phyloP scores from a whole-genome alignment of 179 eudicot species.

The Camellia oleifera region DNA sequence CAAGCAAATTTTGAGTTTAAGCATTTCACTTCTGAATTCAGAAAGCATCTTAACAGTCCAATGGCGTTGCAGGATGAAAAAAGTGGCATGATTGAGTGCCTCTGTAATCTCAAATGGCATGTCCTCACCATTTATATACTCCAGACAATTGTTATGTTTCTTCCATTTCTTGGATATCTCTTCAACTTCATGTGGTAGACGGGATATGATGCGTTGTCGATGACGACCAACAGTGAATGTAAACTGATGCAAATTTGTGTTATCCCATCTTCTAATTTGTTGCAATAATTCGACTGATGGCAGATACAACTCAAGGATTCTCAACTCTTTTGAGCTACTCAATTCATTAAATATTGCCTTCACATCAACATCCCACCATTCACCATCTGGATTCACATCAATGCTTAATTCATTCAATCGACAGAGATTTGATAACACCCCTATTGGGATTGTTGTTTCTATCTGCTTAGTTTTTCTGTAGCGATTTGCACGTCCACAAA shows the following conservation, averaged over 20 bases:
- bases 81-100: no score
- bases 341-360: background rate
- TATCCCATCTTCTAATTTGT: no score
- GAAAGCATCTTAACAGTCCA: constrained; percentile 16
- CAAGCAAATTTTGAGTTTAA: constrained; percentile 8
- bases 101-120: background rate
- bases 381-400: background rate
- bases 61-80: background rate
- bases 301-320: background rate
- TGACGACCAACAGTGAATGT: background rate
- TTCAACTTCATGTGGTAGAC: no score
- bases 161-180: no score
- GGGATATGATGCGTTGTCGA: no score
- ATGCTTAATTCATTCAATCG: background rate
- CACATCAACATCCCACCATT: background rate
- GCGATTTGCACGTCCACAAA: background rate
- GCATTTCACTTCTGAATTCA: background rate
- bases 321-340: background rate
- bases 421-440: background rate
- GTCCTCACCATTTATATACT: constrained; percentile 12
- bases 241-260: background rate
- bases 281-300: background rate
- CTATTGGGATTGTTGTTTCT: background rate
- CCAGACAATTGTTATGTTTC: constrained; percentile 1
- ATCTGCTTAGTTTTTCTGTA: background rate